Base-by-base conservation (phyloP, 192 early-diverging fungal species). In the Spizellomyces sp. region DNA sequence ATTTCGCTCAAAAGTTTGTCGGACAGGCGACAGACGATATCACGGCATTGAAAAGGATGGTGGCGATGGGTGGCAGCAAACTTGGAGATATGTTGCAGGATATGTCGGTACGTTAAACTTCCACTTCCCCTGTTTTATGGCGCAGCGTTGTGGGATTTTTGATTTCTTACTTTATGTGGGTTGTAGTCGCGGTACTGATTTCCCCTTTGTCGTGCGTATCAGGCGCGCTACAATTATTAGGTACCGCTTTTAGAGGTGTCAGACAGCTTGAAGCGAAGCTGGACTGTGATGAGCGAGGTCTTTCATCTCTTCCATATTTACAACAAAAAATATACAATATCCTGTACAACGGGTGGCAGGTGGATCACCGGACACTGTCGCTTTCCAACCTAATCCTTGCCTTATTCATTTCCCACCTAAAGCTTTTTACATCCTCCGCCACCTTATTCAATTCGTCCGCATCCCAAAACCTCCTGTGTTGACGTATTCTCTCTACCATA, bases 1-100 rank as follows among this genome's bases (percentile, higher is more conserved):
- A 84, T 12, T 87, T 88, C 81, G 86, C 85, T 15, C 44, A 62
- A 27, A 76, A 79, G 19, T 88, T 88, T 75, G 85, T 74, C 12
- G 83, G 76, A 10, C 86, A 88, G 67, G 86, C 85, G 9, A 54
- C 69, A 36, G 81, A 87, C 48, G 86, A 88, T 68, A 60, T 80
- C 41, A 64, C 64, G 12, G 74, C 62, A 10, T 45, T 86, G 46
- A 79, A 80, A 46, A 75, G 70, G 22, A 72, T 86, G 62, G 82
- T 84, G 6, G 69, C 72, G 21, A 69, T 71, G 8, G 81, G 80
- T 15, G 76, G 78, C 36, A 75, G 65, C 62, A 83, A 83, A 70
- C 45, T 84, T 46, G 79, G 73, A 3, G 80, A 86, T 19, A 70
- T 83, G 42, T 62, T 86, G 55, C 65, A 70, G 36, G 84, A 86